Conservation (phyloP, 1,284 basidiomycete genomes). For the Puccinia brachypodii region DNA sequence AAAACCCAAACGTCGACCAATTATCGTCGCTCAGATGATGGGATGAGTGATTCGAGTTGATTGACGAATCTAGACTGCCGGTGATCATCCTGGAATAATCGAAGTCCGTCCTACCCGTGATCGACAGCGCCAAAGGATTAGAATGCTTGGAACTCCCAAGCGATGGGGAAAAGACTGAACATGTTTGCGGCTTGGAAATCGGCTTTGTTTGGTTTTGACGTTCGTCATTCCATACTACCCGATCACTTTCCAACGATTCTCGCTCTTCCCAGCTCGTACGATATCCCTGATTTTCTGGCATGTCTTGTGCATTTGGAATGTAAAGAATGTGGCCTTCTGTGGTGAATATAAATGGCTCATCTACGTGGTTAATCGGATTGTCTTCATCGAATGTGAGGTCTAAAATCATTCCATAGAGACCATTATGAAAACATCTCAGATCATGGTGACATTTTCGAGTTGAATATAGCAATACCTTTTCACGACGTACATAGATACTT, state of each 20-base stretch:
- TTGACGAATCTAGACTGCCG: neutral
- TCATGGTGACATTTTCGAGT: neutral
- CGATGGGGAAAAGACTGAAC: constrained; percentile 52
- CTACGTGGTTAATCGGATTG: constrained; percentile 70
- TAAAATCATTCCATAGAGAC: constrained; percentile 67
- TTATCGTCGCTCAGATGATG: neutral
- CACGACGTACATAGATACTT: constrained; percentile 71
- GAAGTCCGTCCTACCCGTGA: constrained; percentile 69
- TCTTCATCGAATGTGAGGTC: constrained; percentile 86
- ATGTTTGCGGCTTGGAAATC: neutral
- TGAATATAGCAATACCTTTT: constrained; percentile 31
- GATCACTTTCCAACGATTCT: constrained; percentile 65
- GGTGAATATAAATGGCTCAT: constrained; percentile 80
- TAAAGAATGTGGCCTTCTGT: constrained; percentile 89
- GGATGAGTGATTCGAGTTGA: neutral
- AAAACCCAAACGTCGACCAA: constrained; percentile 11
- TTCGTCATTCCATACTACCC: constrained; percentile 70
- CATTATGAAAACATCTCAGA: neutral
- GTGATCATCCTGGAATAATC: constrained; percentile 66
- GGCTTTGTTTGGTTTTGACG: constrained; percentile 60
- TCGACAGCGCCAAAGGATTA: constrained; percentile 66
- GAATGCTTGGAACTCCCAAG: constrained; percentile 56
- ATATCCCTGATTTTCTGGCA: neutral
- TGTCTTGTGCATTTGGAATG: constrained; percentile 58
- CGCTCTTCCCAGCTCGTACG: constrained; percentile 57